phyloP scores from a whole-genome alignment of 805 yeast species.

The Millerago galiae region DNA sequence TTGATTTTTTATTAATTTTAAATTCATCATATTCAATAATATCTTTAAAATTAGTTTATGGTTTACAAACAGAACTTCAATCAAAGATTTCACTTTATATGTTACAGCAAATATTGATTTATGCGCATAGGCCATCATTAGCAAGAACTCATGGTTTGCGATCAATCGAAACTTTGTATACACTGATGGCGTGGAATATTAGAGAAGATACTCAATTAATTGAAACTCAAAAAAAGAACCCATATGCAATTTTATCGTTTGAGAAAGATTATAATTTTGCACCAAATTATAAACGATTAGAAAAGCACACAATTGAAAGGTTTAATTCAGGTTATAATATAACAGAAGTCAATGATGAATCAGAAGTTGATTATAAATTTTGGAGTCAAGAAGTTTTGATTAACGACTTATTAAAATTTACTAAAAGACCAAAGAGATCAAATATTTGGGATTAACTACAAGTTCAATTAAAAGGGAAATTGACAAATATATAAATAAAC shows the following conservation, averaged over 20 bases:
- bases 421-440: constrained; percentile 3
- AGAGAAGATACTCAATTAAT: constrained; percentile 12
- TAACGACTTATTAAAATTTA: constrained; percentile 4
- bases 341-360: neutral
- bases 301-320: neutral
- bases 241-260: constrained; percentile 9
- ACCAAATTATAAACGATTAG: constrained; percentile 12
- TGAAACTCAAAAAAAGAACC: constrained; percentile 1
- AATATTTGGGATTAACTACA: constrained; percentile 11
- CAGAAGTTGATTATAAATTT: constrained; percentile 9
- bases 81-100: constrained; percentile 5
- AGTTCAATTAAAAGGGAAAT: constrained; percentile 8
- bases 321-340: neutral
- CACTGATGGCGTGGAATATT: constrained; percentile 19
- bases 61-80: constrained; percentile 16
- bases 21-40: constrained; percentile 1
- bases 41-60: constrained; percentile 14
- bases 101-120: neutral
- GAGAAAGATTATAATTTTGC: constrained; percentile 10
- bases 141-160: neutral
- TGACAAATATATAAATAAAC: constrained; percentile 17
- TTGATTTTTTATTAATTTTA: constrained; percentile 1
- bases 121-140: neutral
- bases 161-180: constrained; percentile 3
- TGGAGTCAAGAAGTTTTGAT: constrained; percentile 18